phyloP scores from a whole-genome alignment of 208 protist species.

The Naegleria fowleri region DNA sequence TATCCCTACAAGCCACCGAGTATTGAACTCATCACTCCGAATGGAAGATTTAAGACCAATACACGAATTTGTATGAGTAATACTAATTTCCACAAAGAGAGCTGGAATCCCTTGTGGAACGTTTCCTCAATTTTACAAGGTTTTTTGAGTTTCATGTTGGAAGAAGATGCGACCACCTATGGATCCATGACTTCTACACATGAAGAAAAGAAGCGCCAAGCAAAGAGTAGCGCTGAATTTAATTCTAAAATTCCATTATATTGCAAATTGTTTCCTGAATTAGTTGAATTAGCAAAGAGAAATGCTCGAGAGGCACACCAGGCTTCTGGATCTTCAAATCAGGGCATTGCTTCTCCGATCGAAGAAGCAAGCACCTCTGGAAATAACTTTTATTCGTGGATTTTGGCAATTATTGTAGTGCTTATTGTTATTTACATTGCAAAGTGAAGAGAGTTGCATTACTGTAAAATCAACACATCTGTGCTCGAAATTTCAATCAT shows the following conservation, averaged over 20 bases:
- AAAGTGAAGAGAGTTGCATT: too few species aligned
- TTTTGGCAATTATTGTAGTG: background rate
- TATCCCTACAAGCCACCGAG: slow-evolving; percentile 90
- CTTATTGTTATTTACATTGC: background rate
- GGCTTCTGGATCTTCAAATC: background rate
- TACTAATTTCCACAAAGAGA: slow-evolving; percentile 71
- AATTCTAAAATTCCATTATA: background rate
- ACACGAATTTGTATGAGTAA: slow-evolving; percentile 67
- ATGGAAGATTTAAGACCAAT: slow-evolving; percentile 63
- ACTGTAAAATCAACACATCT: background rate
- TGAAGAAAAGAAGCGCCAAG: slow-evolving; percentile 36
- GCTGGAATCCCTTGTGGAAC: slow-evolving; percentile 75
- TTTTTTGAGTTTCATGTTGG: slow-evolving; percentile 68
- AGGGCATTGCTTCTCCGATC: background rate
- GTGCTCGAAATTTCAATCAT: too few species aligned
- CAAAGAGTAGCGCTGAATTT: background rate
- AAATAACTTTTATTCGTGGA: background rate
- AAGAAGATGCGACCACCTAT: slow-evolving; percentile 45
- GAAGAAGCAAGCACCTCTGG: background rate
- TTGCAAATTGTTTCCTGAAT: background rate
- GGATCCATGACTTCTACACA: slow-evolving; percentile 46
- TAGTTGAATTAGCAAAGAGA: background rate
- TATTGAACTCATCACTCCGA: slow-evolving; percentile 73
- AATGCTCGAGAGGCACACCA: background rate
- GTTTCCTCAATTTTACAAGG: slow-evolving; percentile 67